Evolutionary conservation across 1,139 yeast species (phyloP), one percentile per base, ranked within the genome.

Genomic region (Torulaspora pretoriensis): DNA sequence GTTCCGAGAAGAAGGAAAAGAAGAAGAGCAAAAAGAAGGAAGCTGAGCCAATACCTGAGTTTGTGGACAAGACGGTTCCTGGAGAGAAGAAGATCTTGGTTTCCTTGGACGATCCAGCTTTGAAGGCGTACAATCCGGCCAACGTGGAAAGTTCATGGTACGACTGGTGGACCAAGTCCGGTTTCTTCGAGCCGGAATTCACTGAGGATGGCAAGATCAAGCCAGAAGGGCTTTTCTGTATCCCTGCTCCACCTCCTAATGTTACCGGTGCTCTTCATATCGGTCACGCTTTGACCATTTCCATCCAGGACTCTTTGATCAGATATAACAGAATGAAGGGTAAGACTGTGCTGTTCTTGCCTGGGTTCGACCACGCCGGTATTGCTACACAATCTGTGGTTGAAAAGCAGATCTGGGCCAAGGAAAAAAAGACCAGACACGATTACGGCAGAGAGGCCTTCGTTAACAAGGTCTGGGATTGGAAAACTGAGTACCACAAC

Each of bases 331-430:
- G 98, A 74, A 92, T 92, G 98, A 83, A 83, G 70, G 98, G 98
- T 45, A 87, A 86, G 70, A 89, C 97, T 42, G 90, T 92, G 16
- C 73, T 92, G 53, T 94, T 85, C 68, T 69, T 92, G 52, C 98
- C 98, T 42, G 99, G 99, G 35, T 92, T 92, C 62, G 98, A 92
- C 69, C 99, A 92, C 65, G 98, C 98, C 24, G 99, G 99, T 76
- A 90, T 92, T 68, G 95, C 97, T 38, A 94, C 98, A 16, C 99
- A 92, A 69, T 87, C 97, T 19, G 98, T 94, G 55, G 98, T 92
- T 53, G 99, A 92, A 71, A 94, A 92, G 70, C 94, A 85, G 73
- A 69, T 92, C 38, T 89, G 96, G 96, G 85, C 87, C 46, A 79
- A 80, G 57, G 90, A 88, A 64, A 77, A 82, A 71, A 78, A 84